Base-by-base conservation (phyloP, 768 basidiomycete genomes). In the Lentinula edodes region DNA sequence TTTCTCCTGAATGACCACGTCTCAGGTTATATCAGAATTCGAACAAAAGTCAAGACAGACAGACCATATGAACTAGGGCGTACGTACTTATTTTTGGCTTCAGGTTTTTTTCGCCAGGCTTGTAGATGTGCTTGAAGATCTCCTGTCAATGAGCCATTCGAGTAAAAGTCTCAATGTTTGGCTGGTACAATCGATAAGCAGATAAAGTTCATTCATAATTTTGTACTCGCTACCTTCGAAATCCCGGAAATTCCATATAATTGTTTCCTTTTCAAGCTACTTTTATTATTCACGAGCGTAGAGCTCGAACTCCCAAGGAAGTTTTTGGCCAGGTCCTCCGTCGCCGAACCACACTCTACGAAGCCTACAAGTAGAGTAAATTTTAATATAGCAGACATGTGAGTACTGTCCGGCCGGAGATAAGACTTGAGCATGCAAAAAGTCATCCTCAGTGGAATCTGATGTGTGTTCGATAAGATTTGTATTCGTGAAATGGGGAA, bases 281-380 rank as follows among this genome's bases (percentile, higher is more conserved):
- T 35, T 5, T 3, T 28, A 15, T 34, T 46, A 58, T 69, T 72
- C 69, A 60, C 65, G 55, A 42, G 73, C 72, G 68, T 89, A 91
- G 50, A 91, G 74, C 68, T 86, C 81, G 69, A 91, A 90, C 73
- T 92, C 90, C 89, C 88, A 90, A 36, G 90, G 88, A 7, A 78
- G 70, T 63, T 75, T 78, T 62, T 84, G 80, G 58, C 73, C 70
- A 60, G 81, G 79, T 8, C 80, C 80, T 51, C 71, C 73, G 64
- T 88, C 82, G 64, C 80, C 83, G 71, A 91, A 83, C 90, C 91
- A 93, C 34, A 93, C 83, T 68, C 91, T 78, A 63, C 88, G 77
- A 66, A 93, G 72, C 41, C 90, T 82, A 73, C 91, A 93, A 41
- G 82, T 90, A 20, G 90, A 89, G 69, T 91, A 88, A 50, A 93